Percentiles rank a stretch among this genome's conserved stretches.
These are phyloP conservation scores for Wickerhamomyces queroliae DNA, from an alignment of 805 yeast species.

Conservation along the genomic window DNA sequence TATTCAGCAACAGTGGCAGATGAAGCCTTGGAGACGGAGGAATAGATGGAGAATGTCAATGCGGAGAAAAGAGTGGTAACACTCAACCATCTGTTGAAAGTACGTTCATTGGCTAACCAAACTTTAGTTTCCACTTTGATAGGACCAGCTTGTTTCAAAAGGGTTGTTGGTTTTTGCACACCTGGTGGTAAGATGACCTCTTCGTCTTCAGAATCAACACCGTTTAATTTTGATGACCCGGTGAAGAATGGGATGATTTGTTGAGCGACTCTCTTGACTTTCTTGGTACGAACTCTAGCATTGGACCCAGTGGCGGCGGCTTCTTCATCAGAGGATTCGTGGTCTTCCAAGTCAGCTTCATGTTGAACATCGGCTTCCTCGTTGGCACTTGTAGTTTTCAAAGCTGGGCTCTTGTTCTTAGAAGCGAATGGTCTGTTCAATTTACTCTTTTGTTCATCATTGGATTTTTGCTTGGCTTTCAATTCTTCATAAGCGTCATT, in stretches of 20 bases:
- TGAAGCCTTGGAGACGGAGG: conserved; percentile 64
- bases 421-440: conserved; percentile 24
- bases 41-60: conserved; percentile 77
- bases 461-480: conserved; percentile 43
- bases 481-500: conserved; percentile 70
- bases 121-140: conserved; percentile 95
- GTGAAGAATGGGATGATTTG: conserved; percentile 28
- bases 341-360: conserved; percentile 48
- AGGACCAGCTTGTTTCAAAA: conserved; percentile 86
- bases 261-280: conserved; percentile 18
- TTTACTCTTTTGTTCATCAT: conserved; percentile 32
- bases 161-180: conserved; percentile 71
- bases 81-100: conserved; percentile 92
- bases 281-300: conserved; percentile 22
- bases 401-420: background rate
- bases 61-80: conserved; percentile 82
- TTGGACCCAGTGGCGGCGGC: background rate
- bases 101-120: conserved; percentile 97
- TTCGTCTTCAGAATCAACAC: conserved; percentile 80
- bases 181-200: conserved; percentile 87
- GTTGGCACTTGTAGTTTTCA: background rate
- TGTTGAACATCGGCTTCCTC: conserved; percentile 4
- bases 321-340: conserved; percentile 47
- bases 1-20: conserved; percentile 58
- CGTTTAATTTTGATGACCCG: conserved; percentile 40